Evolutionary conservation across 345 rosid genomes (phyloP), one percentile per base, ranked within the genome.

Genomic region (Camelina sativa): DNA sequence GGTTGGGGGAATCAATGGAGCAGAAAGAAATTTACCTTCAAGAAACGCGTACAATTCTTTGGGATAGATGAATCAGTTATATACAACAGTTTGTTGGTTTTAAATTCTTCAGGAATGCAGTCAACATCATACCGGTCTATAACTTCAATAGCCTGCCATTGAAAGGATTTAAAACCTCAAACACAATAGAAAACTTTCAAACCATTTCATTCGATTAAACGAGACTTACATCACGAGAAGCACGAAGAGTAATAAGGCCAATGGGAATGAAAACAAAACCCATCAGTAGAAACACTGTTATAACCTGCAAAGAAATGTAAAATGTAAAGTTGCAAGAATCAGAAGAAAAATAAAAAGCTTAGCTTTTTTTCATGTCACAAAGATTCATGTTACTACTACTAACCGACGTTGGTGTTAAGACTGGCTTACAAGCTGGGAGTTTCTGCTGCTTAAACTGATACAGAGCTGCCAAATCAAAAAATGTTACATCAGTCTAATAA

Each of bases 351-450:
- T 2, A 17, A 43, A 61, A 57, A 32, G 34, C 43, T 34, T 4
- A 57, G 20, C 44, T 35, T 34, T 25, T 32, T 32, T 59, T 34
- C 12, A 69, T 10, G 67, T 46, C 47, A 43, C 11, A 53, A n/a
- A 9, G 23, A 46, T n/a, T 23, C 40, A 11, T 54, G 30, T 40
- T 53, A 63, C 78, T 80, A 65, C 34, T 53, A 63, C 78, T 80
- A 65, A 91, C 97, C 89, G 84, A 87, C 63, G 78, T 44, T 77
- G 97, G 92, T 19, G 91, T 87, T 54, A 91, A 81, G 17, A 87
- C 92, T 67, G 97, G 97, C 77, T 91, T 91, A 85, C 97, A 91
- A 79, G 95, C 95, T 34, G 95, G 92, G 46, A 91, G 97, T 40
- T 52, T 80, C 77, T 91, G 97, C 71, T 91, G 97, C 64, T 83